Percentiles rank a stretch among this genome's conserved stretches.
Conservation (phyloP, 331 rosid species). For the Quercus tomentella region DNA sequence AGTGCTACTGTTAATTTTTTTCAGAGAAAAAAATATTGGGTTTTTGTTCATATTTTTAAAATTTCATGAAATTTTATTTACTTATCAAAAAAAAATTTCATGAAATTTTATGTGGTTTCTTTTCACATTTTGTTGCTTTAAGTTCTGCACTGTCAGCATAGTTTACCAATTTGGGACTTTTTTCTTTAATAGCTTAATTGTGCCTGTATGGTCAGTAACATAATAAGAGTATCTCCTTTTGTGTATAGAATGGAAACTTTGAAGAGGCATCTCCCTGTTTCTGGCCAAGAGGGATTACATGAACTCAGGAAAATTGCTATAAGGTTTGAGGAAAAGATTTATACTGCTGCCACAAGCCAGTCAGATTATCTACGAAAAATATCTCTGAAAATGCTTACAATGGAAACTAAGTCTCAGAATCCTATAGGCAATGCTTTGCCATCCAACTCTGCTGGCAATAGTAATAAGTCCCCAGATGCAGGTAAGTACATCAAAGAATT, state of each 20-base stretch:
- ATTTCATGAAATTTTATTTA: no score
- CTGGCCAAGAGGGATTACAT: constrained; percentile 51
- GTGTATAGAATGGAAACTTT: constrained; percentile 62
- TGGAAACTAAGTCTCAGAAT: no score
- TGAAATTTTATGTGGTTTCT: not conserved
- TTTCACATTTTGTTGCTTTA: not conserved
- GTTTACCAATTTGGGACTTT: not conserved
- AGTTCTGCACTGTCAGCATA: not conserved
- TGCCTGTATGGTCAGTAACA: not conserved
- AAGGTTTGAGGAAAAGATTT: constrained; percentile 35
- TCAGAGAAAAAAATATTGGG: no score
- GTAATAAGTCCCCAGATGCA: constrained; percentile 40
- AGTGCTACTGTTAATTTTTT: no score
- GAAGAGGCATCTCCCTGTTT: constrained; percentile 56
- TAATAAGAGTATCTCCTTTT: constrained; percentile 4
- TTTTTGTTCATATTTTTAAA: no score
- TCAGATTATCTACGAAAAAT: no score
- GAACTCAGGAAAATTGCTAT: constrained; percentile 58
- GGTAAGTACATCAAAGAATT: constrained; percentile 28
- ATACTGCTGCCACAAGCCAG: no score
- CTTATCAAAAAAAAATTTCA: no score
- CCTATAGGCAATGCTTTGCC: constrained; percentile 27
- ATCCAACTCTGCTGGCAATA: constrained; percentile 40
- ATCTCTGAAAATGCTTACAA: no score
- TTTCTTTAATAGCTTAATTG: not conserved